Base-by-base conservation (phyloP, 163 green algal genomes). In the Volvox carteri region DNA sequence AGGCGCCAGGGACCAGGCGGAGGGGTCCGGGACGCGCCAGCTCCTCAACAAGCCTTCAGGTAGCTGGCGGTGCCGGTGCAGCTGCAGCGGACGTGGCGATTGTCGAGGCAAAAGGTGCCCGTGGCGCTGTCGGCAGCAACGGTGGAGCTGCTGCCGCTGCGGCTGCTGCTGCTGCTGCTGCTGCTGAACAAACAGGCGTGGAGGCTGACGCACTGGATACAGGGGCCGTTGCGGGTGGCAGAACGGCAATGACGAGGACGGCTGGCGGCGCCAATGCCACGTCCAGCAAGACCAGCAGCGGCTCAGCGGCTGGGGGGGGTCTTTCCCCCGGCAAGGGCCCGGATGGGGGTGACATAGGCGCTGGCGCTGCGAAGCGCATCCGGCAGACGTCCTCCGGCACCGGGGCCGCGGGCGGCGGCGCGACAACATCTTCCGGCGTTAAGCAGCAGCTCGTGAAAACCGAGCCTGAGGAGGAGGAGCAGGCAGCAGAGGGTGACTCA, bases 231-330 rank as follows among this genome's bases (percentile, higher is more conserved):
- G 46, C 21, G 35, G 54, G 37, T 12, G 23, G 78, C 58, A 33
- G 33, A 1, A 58, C 54, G 54, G 8, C 4, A n/a, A 42, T 11
- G 54, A 44, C 21, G 35, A 39, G 72, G 46, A 25, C 42, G 35
- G 41, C 50, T 28, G n/a, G 73, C 73, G 73, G 23, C 23, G 73
- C 44, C n/a, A 75, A 44, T 21, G 56, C 78, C 39, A 73, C 77
- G 2, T 70, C 77, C 18, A 85, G 77, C 23, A 85, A 56, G 35
- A 85, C 52, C 18, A 85, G 77, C 50, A 70, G 77, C 75, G 75
- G 48, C 75, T 11, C n/a, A 9, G 46, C 21, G 14, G 70, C 39
- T 6, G 70, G 41, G 9, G 70, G 16, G 54, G 70, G 41, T 48
- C 68, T 39, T 30, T 77, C 33, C 21, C n/a, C 68, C 19, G 46